phyloP scores from a whole-genome alignment of 495 filamentous ascomycete species.

The Xylaria scruposa region DNA sequence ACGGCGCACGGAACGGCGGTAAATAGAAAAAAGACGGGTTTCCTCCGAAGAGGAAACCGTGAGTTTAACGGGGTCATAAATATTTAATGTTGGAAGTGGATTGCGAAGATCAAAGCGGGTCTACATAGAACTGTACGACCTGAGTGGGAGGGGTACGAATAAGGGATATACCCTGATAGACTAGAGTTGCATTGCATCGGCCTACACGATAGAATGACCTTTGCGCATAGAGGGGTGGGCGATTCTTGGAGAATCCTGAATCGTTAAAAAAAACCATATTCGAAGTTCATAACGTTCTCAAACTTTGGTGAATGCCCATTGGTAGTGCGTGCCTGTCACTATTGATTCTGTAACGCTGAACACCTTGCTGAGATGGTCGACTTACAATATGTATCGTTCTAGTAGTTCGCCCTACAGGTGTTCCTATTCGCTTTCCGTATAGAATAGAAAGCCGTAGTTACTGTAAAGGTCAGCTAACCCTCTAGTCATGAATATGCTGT shows the following conservation, averaged over 20 bases:
- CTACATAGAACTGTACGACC: neutral
- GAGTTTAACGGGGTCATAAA: neutral
- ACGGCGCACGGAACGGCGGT: constrained; percentile 14
- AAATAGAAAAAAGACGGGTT: constrained; percentile 14
- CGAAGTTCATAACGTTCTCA: neutral
- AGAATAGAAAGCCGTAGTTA: neutral
- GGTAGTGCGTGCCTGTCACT: neutral
- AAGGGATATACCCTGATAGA: constrained; percentile 15
- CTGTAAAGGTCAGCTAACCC: neutral
- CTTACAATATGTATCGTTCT: neutral
- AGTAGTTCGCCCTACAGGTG: neutral
- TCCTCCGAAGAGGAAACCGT: neutral
- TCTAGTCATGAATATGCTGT: neutral
- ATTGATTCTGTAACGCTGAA: neutral
- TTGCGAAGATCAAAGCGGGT: neutral
- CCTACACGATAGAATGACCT: neutral
- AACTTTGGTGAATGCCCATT: neutral
- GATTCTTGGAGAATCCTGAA: neutral
- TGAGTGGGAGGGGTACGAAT: neutral
- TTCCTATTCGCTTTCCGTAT: neutral
- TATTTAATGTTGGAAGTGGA: neutral
- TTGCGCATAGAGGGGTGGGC: neutral
- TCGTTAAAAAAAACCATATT: neutral
- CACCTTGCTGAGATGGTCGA: neutral
- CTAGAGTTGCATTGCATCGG: constrained; percentile 6